Evolutionary conservation across 352 stramenopile species (phyloP), one percentile per base, ranked within the genome.

Genomic region (Pythium plurisporium): DNA sequence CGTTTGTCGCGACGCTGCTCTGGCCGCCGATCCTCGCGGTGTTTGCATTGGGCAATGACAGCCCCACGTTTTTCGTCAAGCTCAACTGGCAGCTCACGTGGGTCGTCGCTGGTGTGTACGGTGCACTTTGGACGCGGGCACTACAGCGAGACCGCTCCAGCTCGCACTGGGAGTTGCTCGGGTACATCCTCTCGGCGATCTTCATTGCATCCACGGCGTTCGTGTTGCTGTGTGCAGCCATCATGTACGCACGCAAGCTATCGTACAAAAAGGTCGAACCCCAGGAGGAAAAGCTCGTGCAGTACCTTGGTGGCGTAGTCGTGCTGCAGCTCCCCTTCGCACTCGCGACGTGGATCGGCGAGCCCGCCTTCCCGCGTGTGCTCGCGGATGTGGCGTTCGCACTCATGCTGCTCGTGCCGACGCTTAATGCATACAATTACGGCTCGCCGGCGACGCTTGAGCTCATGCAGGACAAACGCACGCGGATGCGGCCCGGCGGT

Each of bases 371-470:
- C 17, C 72, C 65, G 10, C 60, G 70, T 34, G 46, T 57, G 4
- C 62, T 75, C 11, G 60, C 58, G 20, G 67, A 82, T 37, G 41
- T 82, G 17, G 66, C 71, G 0, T 63, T 76, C 30, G 71, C 64
- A 42, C 46, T 86, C 23, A 26, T 84, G 33, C 76, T 73, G 36
- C 66, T 74, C 31, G 66, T 84, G 2, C 78, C 78, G 23, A 60
- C 81, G 37, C 30, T 84, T 10, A 85, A 88, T 25, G 73, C 75
- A 7, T 70, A 82, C 46, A 70, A 79, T 20, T 86, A 86, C 40
- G 73, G 68, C 41, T 57, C 48, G 40, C 42, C 54, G 6, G 43
- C 50, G 40, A 59, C 60, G 33, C 40, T 53, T 11, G 53, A 59
- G 38, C 42, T 60, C 22, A 58, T 60, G 61, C 53, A 60, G 11